Percentiles rank a stretch among this genome's conserved stretches.
Conservation (phyloP, 371 early-diverging fungal species). For the Sanchytrium tribonematis region DNA sequence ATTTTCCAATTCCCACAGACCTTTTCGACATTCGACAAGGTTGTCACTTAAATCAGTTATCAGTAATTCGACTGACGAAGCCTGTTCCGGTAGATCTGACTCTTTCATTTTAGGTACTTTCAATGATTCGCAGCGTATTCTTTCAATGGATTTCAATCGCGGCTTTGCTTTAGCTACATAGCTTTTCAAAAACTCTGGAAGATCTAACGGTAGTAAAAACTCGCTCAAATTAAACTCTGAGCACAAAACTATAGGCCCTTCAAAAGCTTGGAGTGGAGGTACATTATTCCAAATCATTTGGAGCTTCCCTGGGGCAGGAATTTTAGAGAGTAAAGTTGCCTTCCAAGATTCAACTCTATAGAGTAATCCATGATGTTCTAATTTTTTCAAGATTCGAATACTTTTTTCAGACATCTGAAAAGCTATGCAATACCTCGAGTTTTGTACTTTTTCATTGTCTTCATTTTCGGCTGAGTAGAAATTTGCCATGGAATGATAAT, state of each 20-base stretch:
- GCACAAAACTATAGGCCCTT: background rate
- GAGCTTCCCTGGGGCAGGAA: background rate
- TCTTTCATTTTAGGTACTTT: too few species aligned
- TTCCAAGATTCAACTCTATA: background rate
- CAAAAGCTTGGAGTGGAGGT: background rate
- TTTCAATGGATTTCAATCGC: background rate
- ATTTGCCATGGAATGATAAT: background rate
- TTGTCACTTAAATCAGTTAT: background rate
- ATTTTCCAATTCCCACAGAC: background rate
- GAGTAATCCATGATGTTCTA: background rate
- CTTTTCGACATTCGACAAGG: background rate
- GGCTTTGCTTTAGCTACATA: background rate
- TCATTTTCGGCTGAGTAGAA: background rate
- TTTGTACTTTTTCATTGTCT: background rate
- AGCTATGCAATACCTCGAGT: background rate
- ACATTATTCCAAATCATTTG: background rate
- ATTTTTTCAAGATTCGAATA: background rate
- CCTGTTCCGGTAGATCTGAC: background rate
- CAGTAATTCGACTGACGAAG: background rate
- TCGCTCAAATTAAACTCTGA: background rate
- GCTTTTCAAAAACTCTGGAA: background rate
- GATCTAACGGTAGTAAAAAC: background rate
- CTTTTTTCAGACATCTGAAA: background rate
- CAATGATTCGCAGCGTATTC: too few species aligned
- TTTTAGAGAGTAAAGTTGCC: background rate